Conservation (phyloP, 78 protist genomes). For the Dictyostelium brefeldianum region DNA sequence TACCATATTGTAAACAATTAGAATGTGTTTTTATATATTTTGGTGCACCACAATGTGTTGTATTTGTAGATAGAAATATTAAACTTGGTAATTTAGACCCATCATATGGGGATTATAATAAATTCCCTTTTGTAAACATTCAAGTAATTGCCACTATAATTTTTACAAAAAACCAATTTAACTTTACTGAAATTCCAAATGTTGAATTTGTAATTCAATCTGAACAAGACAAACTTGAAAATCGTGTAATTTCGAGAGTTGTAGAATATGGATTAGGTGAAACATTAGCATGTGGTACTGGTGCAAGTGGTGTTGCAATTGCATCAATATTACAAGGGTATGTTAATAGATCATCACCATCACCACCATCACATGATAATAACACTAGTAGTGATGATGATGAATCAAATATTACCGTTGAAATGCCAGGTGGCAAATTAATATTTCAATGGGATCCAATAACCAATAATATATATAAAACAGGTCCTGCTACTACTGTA, state of each 20-base stretch:
- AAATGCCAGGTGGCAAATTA: slow-evolving; percentile 85
- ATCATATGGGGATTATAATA: background rate
- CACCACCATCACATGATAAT: too few relatives aligned
- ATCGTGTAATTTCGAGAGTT: slow-evolving; percentile 41
- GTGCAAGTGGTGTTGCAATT: slow-evolving; percentile 86
- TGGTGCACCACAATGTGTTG: slow-evolving; percentile 80
- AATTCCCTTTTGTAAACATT: background rate
- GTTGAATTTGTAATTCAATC: slow-evolving; percentile 72
- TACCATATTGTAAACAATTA: background rate
- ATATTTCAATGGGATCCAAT: slow-evolving; percentile 39
- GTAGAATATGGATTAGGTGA: slow-evolving; percentile 85
- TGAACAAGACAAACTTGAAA: background rate
- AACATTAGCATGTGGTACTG: slow-evolving; percentile 88
- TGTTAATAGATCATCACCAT: background rate
- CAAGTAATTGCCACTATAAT: background rate
- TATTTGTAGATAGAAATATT: slow-evolving; percentile 65
- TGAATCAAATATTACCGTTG: background rate
- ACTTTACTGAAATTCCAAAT: slow-evolving; percentile 44
- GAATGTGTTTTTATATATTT: slow-evolving; percentile 40
- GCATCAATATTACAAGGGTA: slow-evolving; percentile 42
- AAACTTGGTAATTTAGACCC: slow-evolving; percentile 6
- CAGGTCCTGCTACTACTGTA: slow-evolving; percentile 81
- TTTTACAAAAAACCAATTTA: slow-evolving; percentile 13
- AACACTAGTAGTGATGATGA: too few relatives aligned
- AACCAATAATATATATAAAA: slow-evolving; percentile 27